Base-by-base conservation (phyloP, 2,329 filamentous ascomycete species). In the Fusarium guadeloupense region DNA sequence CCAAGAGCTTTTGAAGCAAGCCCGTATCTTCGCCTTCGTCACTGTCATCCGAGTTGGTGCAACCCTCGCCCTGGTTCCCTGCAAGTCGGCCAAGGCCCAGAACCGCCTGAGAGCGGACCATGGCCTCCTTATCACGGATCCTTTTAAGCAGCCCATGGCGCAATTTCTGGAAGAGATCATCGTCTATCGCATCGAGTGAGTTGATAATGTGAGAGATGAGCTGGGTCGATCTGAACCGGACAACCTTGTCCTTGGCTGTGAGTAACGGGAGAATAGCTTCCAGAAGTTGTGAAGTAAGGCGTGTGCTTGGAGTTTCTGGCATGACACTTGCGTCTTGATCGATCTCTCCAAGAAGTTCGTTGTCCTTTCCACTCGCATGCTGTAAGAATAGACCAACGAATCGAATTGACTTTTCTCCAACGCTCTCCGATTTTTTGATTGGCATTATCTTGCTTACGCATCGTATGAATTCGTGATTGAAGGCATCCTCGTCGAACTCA, bases 191-290 rank as follows among this genome's bases (percentile, higher is more conserved):
- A 60, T 96, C 92, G 21, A 99, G 83, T 12, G 90, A 95, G 77
- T 97, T 97, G 77, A 99, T 89, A 61, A 97, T 88, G 73, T 97
- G 91, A 3, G 93, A 90, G 47, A 96, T 87, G 46, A 97, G 85
- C 73, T 99, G 95, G 0, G 94, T 96, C 5, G 93, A 87, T 54
- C 95, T 85, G 76, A 92, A 99, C 54, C 95, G 87, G 40, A 98
- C 90, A 55, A 90, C 90, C 76, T 97, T 98, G 77, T 99, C 95
- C 77, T 97, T 98, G 37, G 91, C 87, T 9, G 84, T 84, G 57
- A 97, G 81, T n/a, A 97, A 79, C 6, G 90, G 90, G 4, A 96
- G 80, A 17, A 95, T 77, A 7, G 87, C 83, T 47, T 87, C 85
- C 70, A 98, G 85, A 30, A 98, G 83, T 25, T 87, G 83, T 3